Conservation (phyloP, 2,329 filamentous ascomycete genomes). For the Neofusicoccum umdonicola region DNA sequence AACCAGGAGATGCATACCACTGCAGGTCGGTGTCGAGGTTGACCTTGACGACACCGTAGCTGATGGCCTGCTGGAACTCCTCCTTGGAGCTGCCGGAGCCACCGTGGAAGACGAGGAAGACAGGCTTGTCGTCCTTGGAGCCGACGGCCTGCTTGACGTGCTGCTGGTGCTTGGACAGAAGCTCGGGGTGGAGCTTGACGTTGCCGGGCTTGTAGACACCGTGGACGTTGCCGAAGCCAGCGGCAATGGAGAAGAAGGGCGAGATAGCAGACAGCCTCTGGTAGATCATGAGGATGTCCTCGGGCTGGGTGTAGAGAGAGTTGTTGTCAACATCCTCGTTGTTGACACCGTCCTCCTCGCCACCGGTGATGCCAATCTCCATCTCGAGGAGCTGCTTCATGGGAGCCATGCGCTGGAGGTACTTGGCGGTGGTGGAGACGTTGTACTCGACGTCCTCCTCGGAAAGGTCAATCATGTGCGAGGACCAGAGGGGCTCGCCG, state of each 20-base stretch:
- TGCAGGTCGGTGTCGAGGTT: conserved; percentile 98
- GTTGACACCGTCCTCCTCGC: conserved; percentile 98
- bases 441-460: conserved; percentile 89
- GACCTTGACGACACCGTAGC: conserved; percentile 96
- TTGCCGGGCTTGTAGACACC: conserved; percentile 99
- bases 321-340: conserved; percentile 97
- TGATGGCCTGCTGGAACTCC: conserved; percentile 86
- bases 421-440: conserved; percentile 85
- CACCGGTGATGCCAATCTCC: conserved; percentile 94
- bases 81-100: conserved; percentile 88
- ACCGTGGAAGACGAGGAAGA: conserved; percentile 99
- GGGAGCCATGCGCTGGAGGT: conserved; percentile 89
- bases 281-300: conserved; percentile 92
- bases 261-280: conserved; percentile 81
- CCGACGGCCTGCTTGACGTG: conserved; percentile 80
- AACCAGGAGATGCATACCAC: conserved; percentile 30
- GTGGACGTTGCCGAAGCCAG: conserved; percentile 98
- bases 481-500: conserved; percentile 89
- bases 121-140: conserved; percentile 77
- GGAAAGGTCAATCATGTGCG: conserved; percentile 97
- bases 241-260: conserved; percentile 94
- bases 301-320: conserved; percentile 95
- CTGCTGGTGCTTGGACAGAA: conserved; percentile 93
- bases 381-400: conserved; percentile 99
- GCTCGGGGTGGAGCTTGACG: conserved; percentile 93